A percentile compares a stretch with the other conserved stretches of the same genome.
These are phyloP conservation scores for Darksidea phi DNA, from an alignment of 495 filamentous ascomycete genomes.

Conservation along the genomic window DNA sequence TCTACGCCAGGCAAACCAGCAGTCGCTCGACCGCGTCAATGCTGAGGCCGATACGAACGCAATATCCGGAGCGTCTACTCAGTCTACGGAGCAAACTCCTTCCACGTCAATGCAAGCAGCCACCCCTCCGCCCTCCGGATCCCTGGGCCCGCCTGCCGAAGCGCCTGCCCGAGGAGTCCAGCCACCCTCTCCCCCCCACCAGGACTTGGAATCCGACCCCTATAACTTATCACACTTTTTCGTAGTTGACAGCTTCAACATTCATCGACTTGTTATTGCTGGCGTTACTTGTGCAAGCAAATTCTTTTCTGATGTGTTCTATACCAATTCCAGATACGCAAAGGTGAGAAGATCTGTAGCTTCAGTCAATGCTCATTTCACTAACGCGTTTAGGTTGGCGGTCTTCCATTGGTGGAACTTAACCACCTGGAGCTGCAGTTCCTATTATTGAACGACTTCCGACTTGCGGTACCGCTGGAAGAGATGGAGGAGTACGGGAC, in stretches of 20 bases:
- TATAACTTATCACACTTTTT: slow-evolving; percentile 78
- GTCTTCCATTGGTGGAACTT: slow-evolving; percentile 90
- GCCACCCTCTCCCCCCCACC: slow-evolving; percentile 32
- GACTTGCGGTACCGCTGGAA: slow-evolving; percentile 88
- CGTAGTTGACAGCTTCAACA: slow-evolving; percentile 98
- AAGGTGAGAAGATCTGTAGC: slow-evolving; percentile 64
- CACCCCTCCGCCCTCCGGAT: slow-evolving; percentile 46
- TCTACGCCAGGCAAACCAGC: slow-evolving; percentile 48
- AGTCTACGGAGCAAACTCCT: slow-evolving; percentile 8
- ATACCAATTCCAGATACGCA: slow-evolving; percentile 98
- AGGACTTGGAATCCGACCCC: slow-evolving; percentile 47
- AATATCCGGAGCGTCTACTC: slow-evolving; percentile 23
- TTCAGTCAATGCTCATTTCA: not conserved
- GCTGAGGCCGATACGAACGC: slow-evolving; percentile 27
- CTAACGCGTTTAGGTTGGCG: slow-evolving; percentile 69
- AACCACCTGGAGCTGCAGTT: slow-evolving; percentile 98
- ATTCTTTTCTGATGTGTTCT: slow-evolving; percentile 99
- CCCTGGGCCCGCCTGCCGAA: slow-evolving; percentile 39
- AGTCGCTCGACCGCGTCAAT: slow-evolving; percentile 34
- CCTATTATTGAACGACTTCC: slow-evolving; percentile 93
- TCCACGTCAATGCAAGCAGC: slow-evolving; percentile 37
- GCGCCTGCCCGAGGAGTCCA: slow-evolving; percentile 34
- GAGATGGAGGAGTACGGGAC: slow-evolving; percentile 97
- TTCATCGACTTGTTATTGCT: slow-evolving; percentile 94
- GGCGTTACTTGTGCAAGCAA: slow-evolving; percentile 98